Percentiles rank a stretch among this genome's conserved stretches.
Evolutionary conservation across 2,329 filamentous ascomycete genomes (phyloP).

Genomic region (Sarocladium oryzae): DNA sequence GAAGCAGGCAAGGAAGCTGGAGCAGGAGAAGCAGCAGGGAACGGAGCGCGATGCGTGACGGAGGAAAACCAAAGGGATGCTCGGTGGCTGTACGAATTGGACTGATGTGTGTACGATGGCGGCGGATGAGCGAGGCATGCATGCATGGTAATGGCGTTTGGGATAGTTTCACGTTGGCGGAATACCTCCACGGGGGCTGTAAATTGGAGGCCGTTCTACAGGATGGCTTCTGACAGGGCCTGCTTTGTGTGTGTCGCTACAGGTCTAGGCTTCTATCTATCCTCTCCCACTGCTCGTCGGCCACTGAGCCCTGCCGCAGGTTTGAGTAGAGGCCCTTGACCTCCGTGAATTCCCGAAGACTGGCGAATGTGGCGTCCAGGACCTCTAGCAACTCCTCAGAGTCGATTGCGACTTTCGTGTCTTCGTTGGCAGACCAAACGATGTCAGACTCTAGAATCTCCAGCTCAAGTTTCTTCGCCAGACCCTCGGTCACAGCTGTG

Average conservation of each 20-base stretch:
- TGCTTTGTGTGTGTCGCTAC: conserved; percentile 21
- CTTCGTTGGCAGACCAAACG: conserved; percentile 76
- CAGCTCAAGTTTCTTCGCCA: conserved; percentile 58
- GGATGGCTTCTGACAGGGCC: not conserved
- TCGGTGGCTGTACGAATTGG: not conserved
- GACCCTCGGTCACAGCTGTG: conserved; percentile 29
- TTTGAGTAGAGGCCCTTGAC: conserved; percentile 80
- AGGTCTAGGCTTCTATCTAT: conserved; percentile 48
- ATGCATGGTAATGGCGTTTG: conserved; percentile 3
- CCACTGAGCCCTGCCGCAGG: conserved; percentile 40
- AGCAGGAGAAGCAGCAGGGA: conserved; percentile 26
- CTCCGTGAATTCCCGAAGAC: conserved; percentile 60
- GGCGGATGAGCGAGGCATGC: not conserved
- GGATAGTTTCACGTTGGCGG: not conserved
- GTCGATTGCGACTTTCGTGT: conserved; percentile 62
- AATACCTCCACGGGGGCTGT: not conserved
- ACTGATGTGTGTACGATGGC: conserved; percentile 1
- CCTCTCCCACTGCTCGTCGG: conserved; percentile 47
- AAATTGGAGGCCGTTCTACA: not conserved
- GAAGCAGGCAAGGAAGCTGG: conserved; percentile 54
- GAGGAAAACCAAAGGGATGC: conserved; percentile 15
- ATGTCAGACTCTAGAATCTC: conserved; percentile 72
- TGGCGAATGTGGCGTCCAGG: conserved; percentile 53
- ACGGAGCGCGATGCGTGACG: conserved; percentile 17
- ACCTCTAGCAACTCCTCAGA: conserved; percentile 46